phyloP scores from a whole-genome alignment of 768 basidiomycete species.

The Fomitopsis pulvina region DNA sequence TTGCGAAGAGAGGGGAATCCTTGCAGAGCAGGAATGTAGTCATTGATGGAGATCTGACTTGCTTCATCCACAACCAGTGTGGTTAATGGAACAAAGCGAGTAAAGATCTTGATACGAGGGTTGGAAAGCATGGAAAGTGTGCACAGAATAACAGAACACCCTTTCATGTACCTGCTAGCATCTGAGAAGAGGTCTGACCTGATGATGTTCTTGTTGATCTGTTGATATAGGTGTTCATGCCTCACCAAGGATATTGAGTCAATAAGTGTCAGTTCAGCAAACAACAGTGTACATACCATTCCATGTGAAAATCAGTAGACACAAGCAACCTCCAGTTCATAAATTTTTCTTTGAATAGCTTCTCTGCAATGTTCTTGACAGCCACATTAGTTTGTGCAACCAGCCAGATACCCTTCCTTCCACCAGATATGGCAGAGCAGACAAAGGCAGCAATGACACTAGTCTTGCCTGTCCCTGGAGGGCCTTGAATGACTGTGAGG shows the following conservation, averaged over 20 bases:
- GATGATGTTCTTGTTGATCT: slow-evolving; percentile 45
- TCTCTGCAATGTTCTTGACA: slow-evolving; percentile 86
- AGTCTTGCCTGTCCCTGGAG: slow-evolving; percentile 28
- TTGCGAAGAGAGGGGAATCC: slow-evolving; percentile 24
- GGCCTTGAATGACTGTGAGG: slow-evolving; percentile 28
- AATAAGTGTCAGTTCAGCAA: slow-evolving; percentile 1
- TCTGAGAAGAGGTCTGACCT: slow-evolving; percentile 31
- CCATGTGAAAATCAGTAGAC: slow-evolving; percentile 58
- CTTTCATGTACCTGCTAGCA: slow-evolving; percentile 24
- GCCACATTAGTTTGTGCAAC: slow-evolving; percentile 84
- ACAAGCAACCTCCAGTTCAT: slow-evolving; percentile 60
- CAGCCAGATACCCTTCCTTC: slow-evolving; percentile 56
- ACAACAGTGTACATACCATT: slow-evolving; percentile 43
- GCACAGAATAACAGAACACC: slow-evolving; percentile 59
- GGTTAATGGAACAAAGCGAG: slow-evolving; percentile 21
- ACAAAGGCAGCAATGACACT: slow-evolving; percentile 29
- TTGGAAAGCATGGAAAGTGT: slow-evolving; percentile 73
- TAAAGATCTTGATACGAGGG: slow-evolving; percentile 13
- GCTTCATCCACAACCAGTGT: slow-evolving; percentile 32
- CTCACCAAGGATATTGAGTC: slow-evolving; percentile 34
- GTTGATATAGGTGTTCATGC: slow-evolving; percentile 74
- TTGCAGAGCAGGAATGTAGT: slow-evolving; percentile 25
- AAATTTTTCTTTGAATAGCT: slow-evolving; percentile 51
- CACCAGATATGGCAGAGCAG: slow-evolving; percentile 20
- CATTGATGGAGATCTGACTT: slow-evolving; percentile 22